Evolutionary conservation across 2,329 filamentous ascomycete genomes (phyloP).

Genomic region (Fusarium sp.): DNA sequence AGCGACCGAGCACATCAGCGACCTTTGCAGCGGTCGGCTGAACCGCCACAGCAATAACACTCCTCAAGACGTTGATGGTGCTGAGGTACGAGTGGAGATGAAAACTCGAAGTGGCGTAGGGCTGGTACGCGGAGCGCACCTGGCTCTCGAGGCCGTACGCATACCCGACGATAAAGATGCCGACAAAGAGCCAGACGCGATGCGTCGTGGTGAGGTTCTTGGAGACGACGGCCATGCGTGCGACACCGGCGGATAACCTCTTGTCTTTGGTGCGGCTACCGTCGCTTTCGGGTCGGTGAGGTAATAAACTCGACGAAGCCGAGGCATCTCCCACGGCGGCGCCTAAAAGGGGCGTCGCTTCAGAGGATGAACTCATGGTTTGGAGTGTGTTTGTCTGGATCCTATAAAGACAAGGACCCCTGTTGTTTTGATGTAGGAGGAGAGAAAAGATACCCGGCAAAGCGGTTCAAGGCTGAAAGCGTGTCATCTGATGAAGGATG

Average conservation of each 20-base stretch:
- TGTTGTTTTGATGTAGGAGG: background rate
- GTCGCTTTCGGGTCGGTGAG: slow-evolving; percentile 7
- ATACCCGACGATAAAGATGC: slow-evolving; percentile 70
- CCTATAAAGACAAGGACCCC: background rate
- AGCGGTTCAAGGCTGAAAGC: background rate
- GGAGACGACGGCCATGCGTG: slow-evolving; percentile 63
- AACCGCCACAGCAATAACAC: slow-evolving; percentile 70
- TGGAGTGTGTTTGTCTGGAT: background rate
- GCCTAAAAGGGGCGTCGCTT: slow-evolving; percentile 30
- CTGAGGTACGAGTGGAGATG: slow-evolving; percentile 66
- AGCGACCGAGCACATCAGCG: slow-evolving; percentile 72
- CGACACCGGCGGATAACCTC: slow-evolving; percentile 56
- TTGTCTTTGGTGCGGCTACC: slow-evolving; percentile 12
- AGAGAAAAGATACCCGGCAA: background rate
- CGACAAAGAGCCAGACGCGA: slow-evolving; percentile 64
- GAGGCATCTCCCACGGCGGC: background rate
- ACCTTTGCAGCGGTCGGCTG: slow-evolving; percentile 71
- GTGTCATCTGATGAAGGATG: slow-evolving; percentile 17
- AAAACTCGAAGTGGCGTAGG: slow-evolving; percentile 65
- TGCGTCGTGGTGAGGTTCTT: slow-evolving; percentile 59
- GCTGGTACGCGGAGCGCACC: slow-evolving; percentile 64
- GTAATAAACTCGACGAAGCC: slow-evolving; percentile 15
- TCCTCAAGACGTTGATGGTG: slow-evolving; percentile 68
- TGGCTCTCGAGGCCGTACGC: slow-evolving; percentile 69
- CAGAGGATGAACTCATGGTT: slow-evolving; percentile 12